phyloP scores from a whole-genome alignment of 2,329 filamentous ascomycete genomes.

The Chaetomiaceae sp. region DNA sequence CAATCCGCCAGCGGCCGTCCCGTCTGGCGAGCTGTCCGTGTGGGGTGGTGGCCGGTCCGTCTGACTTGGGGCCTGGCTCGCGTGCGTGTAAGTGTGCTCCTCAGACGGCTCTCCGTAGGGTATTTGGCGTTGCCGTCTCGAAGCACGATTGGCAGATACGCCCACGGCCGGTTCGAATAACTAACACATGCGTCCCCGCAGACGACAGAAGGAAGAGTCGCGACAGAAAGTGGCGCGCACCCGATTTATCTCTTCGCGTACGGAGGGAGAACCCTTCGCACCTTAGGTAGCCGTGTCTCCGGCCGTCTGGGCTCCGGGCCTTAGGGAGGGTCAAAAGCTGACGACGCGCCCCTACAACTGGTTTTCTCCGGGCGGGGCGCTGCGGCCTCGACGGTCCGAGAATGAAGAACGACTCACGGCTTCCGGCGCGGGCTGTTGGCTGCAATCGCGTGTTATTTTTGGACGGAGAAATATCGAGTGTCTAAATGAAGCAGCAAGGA shows the following conservation, averaged over 20 bases:
- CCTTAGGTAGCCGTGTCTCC: not conserved
- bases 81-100: not conserved
- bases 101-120: not conserved
- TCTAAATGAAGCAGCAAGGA: not conserved
- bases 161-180: no score
- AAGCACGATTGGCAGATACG: no score
- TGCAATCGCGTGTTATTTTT: conserved; percentile 11
- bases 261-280: no score
- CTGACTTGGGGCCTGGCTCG: not conserved
- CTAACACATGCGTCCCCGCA: no score
- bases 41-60: conserved; percentile 1
- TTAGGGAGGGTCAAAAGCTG: not conserved
- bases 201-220: no score
- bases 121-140: no score
- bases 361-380: conserved; percentile 6
- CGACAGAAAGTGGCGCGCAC: no score
- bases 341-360: not conserved
- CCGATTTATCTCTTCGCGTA: no score
- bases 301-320: conserved; percentile 4
- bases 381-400: conserved; percentile 12
- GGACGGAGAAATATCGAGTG: conserved; percentile 1
- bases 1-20: no score
- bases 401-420: conserved; percentile 2
- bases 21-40: not conserved
- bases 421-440: conserved; percentile 7